Evolutionary conservation across 139 green algal species (phyloP).

Genomic region (Chlamydomonas sp.): DNA sequence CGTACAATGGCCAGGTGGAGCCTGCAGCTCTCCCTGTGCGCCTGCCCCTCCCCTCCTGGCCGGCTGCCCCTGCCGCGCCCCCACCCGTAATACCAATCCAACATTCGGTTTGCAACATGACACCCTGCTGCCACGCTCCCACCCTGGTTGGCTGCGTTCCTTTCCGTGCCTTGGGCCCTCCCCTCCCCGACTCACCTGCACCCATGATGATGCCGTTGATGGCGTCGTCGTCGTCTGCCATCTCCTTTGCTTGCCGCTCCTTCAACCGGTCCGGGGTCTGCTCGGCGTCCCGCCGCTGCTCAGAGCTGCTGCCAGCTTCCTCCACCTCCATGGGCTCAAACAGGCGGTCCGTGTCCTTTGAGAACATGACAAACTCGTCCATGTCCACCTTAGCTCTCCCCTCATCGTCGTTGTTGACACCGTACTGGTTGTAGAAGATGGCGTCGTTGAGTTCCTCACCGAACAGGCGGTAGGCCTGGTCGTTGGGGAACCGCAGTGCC

Average conservation of each 20-base stretch:
- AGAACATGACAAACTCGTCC: constrained; percentile 60
- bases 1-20: too few species aligned
- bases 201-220: constrained; percentile 64
- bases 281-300: too few species aligned
- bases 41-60: not conserved
- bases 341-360: constrained; percentile 48
- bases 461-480: constrained; percentile 41
- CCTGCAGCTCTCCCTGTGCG: not conserved
- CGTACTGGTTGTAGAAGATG: constrained; percentile 91
- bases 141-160: too few species aligned
- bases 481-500: constrained; percentile 67
- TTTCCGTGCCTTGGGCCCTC: too few species aligned
- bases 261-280: constrained; percentile 35
- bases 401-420: constrained; percentile 64
- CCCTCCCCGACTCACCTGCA: constrained; percentile 19
- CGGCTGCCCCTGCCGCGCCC: not conserved
- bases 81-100: not conserved
- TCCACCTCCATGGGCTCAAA: constrained; percentile 59
- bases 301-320: not conserved
- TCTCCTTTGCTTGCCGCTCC: constrained; percentile 3
- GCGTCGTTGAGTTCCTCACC: constrained; percentile 57
- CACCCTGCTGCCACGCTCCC: too few species aligned
- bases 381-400: constrained; percentile 66
- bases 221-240: constrained; percentile 4
- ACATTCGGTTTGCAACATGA: not conserved